phyloP scores from a whole-genome alignment of 352 stramenopile species.

The Pythium pyrilobum region DNA sequence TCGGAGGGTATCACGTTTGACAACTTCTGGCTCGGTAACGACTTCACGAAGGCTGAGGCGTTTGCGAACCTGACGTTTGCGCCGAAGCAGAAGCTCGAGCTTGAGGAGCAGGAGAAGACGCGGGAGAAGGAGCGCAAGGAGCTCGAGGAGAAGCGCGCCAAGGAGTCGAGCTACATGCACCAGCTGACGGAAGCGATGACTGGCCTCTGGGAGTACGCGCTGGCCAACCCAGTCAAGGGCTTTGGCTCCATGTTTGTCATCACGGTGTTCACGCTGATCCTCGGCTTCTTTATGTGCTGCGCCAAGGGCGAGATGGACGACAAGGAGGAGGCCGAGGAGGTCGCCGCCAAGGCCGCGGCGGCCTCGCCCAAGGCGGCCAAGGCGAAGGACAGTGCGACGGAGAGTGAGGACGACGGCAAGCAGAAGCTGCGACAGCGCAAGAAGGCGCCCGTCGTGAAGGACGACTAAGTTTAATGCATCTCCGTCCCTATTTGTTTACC shows the following conservation, averaged over 20 bases:
- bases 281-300: constrained; percentile 59
- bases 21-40: constrained; percentile 90
- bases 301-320: constrained; percentile 28
- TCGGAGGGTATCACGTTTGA: constrained; percentile 89
- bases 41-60: constrained; percentile 66
- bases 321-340: constrained; percentile 18
- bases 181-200: constrained; percentile 31
- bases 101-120: constrained; percentile 43
- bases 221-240: constrained; percentile 52
- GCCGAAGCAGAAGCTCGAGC: constrained; percentile 67
- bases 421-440: constrained; percentile 72
- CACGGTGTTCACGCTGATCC: constrained; percentile 34
- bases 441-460: constrained; percentile 69
- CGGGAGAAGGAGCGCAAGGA: constrained; percentile 36
- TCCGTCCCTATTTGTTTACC: neutral
- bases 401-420: constrained; percentile 23
- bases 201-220: constrained; percentile 43
- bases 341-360: neutral
- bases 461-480: constrained; percentile 21
- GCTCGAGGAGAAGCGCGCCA: constrained; percentile 32
- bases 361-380: neutral
- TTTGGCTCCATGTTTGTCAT: constrained; percentile 40
- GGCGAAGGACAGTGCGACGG: constrained; percentile 17
- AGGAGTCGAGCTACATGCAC: constrained; percentile 43
- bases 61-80: constrained; percentile 76